A percentile compares a stretch with the other conserved stretches of the same genome.
Evolutionary conservation across 2,329 filamentous ascomycete species (phyloP).

Genomic region (Zymoseptoria brevis): DNA sequence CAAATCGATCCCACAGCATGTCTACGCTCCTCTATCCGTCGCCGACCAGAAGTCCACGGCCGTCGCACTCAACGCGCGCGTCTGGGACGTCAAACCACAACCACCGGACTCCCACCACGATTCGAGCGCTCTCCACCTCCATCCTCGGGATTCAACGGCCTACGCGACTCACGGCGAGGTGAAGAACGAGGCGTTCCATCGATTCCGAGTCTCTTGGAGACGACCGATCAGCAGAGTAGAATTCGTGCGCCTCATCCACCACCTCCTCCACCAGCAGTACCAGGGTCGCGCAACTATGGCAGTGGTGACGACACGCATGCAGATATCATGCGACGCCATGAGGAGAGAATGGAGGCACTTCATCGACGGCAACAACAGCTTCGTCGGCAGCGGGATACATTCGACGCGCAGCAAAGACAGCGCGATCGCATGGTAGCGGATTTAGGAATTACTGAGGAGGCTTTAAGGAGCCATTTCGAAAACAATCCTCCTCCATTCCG

Average conservation of each 20-base stretch:
- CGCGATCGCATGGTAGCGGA: not conserved
- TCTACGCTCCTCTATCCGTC: slow-evolving; percentile 51
- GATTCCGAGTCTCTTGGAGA: slow-evolving; percentile 25
- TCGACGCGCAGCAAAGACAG: not conserved
- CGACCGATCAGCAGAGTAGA: slow-evolving; percentile 15
- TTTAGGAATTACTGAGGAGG: too few species aligned
- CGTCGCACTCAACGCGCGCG: slow-evolving; percentile 19
- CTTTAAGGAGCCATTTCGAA: not conserved
- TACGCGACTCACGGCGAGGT: slow-evolving; percentile 16
- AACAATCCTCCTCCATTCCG: not conserved
- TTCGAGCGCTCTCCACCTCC: slow-evolving; percentile 20
- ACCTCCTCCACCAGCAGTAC: slow-evolving; percentile 19
- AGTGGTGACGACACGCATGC: not conserved
- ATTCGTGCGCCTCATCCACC: not conserved
- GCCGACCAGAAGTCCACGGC: slow-evolving; percentile 30
- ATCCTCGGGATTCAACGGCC: slow-evolving; percentile 10
- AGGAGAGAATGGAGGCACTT: not conserved
- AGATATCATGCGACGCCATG: not conserved
- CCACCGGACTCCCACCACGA: slow-evolving; percentile 17
- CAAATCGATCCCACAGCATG: slow-evolving; percentile 43
- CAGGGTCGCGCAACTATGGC: slow-evolving; percentile 20
- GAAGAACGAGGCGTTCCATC: slow-evolving; percentile 21
- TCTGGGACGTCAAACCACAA: slow-evolving; percentile 21
- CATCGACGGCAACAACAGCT: not conserved
- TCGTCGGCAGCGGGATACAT: not conserved